Evolutionary conservation across 805 yeast species (phyloP), one percentile per base, ranked within the genome.

Genomic region (Clavispora asparagi): DNA sequence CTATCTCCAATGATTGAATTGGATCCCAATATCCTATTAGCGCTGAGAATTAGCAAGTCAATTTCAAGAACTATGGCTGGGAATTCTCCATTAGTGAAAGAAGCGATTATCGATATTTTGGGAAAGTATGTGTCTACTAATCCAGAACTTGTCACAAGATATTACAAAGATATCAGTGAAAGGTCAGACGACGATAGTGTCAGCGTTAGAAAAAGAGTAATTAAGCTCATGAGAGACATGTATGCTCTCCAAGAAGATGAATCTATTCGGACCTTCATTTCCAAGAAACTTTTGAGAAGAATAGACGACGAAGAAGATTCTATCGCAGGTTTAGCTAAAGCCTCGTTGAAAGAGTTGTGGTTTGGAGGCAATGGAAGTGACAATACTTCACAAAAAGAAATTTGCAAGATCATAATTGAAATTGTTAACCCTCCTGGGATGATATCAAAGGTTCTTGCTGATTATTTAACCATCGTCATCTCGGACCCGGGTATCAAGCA

Each of bases 221-320:
- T 86, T 5, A 75, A 71, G 47, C 59, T 86, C 9, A 70, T 79
- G 28, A 71, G 65, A 30, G 66, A 60, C 7, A 71, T 87, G 55
- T 83, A 78, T 55, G 53, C 58, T 6, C 56, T 57, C 8, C 62
- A 76, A 0, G 43, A 54, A 0, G 65, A 68, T 25, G 42, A 44
- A 1, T 41, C 56, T 1, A 57, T 71, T 39, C 74, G 71, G 49
- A 63, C 70, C 0, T 67, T 60, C 38, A 73, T 83, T 2, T 62
- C 79, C 2, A 76, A 78, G n/a, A 74, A 70, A 41, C 63, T 87
- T 4, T 57, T 88, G 7, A 63, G 67, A 49, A 67, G 83, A 47
- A 49, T 81, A 1, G 85, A 85, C 44, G 96, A 87, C 59, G 91
- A 84, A 50, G 95, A 89, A 52, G 82, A 78, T 32, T 48, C 65